Evolutionary conservation across 768 basidiomycete species (phyloP).

Genomic region (Tephrocybe sp.): DNA sequence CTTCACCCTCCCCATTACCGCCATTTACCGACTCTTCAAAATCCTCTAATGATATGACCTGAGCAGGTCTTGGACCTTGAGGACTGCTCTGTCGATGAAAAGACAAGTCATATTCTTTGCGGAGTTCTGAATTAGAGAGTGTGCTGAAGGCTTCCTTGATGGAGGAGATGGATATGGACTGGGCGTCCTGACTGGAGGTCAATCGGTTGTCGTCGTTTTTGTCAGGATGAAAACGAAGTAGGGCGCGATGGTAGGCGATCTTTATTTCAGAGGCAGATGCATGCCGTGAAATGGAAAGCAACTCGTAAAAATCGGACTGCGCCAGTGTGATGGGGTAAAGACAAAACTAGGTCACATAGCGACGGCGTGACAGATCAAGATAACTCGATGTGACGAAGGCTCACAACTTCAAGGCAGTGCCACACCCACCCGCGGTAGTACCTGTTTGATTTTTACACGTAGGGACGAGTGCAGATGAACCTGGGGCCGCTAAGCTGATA

Average conservation of each 20-base stretch:
- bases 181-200: background rate
- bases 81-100: slow-evolving; percentile 14
- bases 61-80: slow-evolving; percentile 64
- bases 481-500: too few species aligned
- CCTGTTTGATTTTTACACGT: too few species aligned
- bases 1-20: slow-evolving; percentile 27
- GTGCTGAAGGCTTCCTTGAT: slow-evolving; percentile 70
- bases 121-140: slow-evolving; percentile 49
- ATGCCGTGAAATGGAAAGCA: slow-evolving; percentile 53
- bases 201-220: slow-evolving; percentile 21
- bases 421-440: too few species aligned
- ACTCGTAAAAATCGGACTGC: slow-evolving; percentile 54
- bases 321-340: background rate
- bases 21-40: slow-evolving; percentile 40
- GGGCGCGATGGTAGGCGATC: slow-evolving; percentile 63
- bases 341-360: slow-evolving; percentile 2
- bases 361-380: too few species aligned
- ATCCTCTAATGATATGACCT: slow-evolving; percentile 77
- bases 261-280: slow-evolving; percentile 62
- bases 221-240: slow-evolving; percentile 65
- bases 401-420: too few species aligned
- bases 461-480: too few species aligned
- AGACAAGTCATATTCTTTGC: slow-evolving; percentile 50
- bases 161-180: slow-evolving; percentile 47
- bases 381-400: too few species aligned